A percentile compares a stretch with the other conserved stretches of the same genome.
These are phyloP conservation scores for Porcisia hertigi DNA, from an alignment of 208 protist species.

Conservation along the genomic window DNA sequence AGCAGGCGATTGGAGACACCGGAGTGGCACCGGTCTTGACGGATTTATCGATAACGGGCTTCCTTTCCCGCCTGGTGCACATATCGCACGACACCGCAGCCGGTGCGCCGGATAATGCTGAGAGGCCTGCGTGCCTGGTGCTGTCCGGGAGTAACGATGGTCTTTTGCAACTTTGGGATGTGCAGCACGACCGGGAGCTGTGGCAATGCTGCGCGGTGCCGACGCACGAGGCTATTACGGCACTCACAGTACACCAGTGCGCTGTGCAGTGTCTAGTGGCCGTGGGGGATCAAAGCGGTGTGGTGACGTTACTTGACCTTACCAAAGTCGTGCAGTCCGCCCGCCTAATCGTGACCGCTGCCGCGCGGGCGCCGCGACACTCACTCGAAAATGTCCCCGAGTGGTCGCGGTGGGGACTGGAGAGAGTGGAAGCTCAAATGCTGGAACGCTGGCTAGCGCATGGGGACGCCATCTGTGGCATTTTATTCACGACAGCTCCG, in stretches of 20 bases:
- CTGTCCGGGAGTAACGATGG: constrained; percentile 77
- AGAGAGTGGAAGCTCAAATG: constrained; percentile 33
- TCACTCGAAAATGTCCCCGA: not conserved
- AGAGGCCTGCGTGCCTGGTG: constrained; percentile 25
- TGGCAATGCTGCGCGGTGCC: constrained; percentile 67
- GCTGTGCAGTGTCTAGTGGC: constrained; percentile 31
- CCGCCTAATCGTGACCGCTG: constrained; percentile 6
- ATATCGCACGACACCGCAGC: not conserved
- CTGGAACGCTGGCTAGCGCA: constrained; percentile 81
- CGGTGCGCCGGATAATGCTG: not conserved
- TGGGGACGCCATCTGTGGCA: constrained; percentile 42
- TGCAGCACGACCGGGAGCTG: constrained; percentile 52
- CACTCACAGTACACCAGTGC: constrained; percentile 24
- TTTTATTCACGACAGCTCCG: constrained; percentile 18
- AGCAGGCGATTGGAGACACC: not conserved
- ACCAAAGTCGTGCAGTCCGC: constrained; percentile 28
- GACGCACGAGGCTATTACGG: constrained; percentile 55
- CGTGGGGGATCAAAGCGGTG: constrained; percentile 48
- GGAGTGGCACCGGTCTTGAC: not conserved
- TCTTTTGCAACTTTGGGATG: constrained; percentile 84
- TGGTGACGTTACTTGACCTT: constrained; percentile 64
- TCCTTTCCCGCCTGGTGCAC: constrained; percentile 30
- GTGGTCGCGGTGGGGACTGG: constrained; percentile 7
- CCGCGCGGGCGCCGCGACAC: not conserved
- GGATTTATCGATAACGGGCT: constrained; percentile 19